Conservation (phyloP, 2,329 filamentous ascomycete species). For the Ambrosiella beaveri region DNA sequence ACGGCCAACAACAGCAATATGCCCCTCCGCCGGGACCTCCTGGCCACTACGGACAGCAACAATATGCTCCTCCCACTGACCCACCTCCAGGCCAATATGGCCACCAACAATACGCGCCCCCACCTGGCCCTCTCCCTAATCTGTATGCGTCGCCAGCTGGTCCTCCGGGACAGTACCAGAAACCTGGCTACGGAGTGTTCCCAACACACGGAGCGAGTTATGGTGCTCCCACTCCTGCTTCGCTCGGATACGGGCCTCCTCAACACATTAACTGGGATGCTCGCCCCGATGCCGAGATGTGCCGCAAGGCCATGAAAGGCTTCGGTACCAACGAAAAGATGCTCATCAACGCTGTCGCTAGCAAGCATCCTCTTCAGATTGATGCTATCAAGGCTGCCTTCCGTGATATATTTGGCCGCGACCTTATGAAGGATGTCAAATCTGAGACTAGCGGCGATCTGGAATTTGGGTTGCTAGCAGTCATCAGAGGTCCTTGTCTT, state of each 20-base stretch:
- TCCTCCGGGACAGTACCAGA: constrained; percentile 14
- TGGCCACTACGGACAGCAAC: constrained; percentile 16
- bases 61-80: constrained; percentile 17
- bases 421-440: constrained; percentile 58
- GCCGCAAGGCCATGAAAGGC: constrained; percentile 79
- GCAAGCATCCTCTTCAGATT: constrained; percentile 63
- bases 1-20: constrained; percentile 3
- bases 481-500: constrained; percentile 61
- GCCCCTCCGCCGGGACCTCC: constrained; percentile 6
- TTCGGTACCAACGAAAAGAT: constrained; percentile 75
- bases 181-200: constrained; percentile 12
- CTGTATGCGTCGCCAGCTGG: constrained; percentile 18
- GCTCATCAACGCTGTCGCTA: constrained; percentile 52
- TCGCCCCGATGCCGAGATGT: constrained; percentile 46
- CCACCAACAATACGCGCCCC: not conserved
- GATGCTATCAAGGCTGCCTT: constrained; percentile 51
- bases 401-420: constrained; percentile 43
- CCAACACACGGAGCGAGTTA: constrained; percentile 23
- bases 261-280: constrained; percentile 56
- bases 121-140: not conserved
- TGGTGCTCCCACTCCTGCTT: constrained; percentile 44
- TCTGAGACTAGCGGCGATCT: constrained; percentile 64
- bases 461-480: constrained; percentile 53
- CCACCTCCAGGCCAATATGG: not conserved
- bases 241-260: constrained; percentile 56